Base-by-base conservation (phyloP, 345 rosid genomes). In the Cardamine occulta region DNA sequence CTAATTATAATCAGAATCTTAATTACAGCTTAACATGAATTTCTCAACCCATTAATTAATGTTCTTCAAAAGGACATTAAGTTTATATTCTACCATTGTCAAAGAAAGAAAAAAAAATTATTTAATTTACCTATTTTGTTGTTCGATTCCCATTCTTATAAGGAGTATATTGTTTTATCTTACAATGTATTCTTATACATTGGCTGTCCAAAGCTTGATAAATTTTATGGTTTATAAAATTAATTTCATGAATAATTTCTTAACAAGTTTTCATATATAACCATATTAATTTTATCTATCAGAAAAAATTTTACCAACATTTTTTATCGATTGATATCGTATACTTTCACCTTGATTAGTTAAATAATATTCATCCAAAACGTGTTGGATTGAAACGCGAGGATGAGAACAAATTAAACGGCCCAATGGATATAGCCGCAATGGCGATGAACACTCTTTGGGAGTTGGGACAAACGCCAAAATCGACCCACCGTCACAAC, bases 371-470 rank as follows among this genome's bases (percentile, higher is more conserved):
- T 24, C 4, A 11, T 49, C 19, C 14, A 80, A 80, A 34, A 18
- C 9, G 63, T 17, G 44, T 34, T 34, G 13, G 28, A 58, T 11
- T 34, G 21, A 59, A 18, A 34, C 45, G 23, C 18, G n/a, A 59
- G 26, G n/a, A 34, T 18, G 26, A 18, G 15, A 34, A 34, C 63
- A 59, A 59, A 2, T 59, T 15, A 17, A 59, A 5, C 35, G 62
- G 13, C 39, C 8, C 59, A 13, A 26, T n/a, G 5, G 34, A 11
- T 11, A 32, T 56, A 8, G 40, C 40, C 40, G 39, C 21, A 57
- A 57, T 35, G n/a, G 65, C 59, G 53, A 81, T 72, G 67, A 68
- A n/a, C 73, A 74, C 63, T 32, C 48, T n/a, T 80, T 55, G 80
- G 76, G 15, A 81, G 78, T 74, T 42, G 80, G 76, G 15, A 75